Percentiles rank a stretch among this genome's conserved stretches.
phyloP scores from a whole-genome alignment of 2,329 filamentous ascomycete species.

The Alternaria tenuissima region DNA sequence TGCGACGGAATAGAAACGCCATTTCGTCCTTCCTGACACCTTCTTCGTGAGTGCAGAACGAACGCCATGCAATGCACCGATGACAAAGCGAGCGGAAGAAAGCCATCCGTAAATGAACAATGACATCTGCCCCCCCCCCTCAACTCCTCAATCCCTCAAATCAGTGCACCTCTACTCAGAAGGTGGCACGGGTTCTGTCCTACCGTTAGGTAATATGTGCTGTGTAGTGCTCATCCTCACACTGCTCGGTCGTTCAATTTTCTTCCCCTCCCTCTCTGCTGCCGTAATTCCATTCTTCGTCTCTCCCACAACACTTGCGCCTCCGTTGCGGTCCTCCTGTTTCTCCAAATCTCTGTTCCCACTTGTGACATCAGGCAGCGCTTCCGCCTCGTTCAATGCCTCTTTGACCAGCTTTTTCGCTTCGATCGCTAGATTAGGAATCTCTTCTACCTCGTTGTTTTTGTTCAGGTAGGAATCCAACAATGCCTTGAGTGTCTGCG shows the following conservation, averaged over 20 bases:
- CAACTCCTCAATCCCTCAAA: background rate
- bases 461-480: slow-evolving; percentile 72
- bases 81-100: background rate
- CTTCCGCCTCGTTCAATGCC: slow-evolving; percentile 33
- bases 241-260: slow-evolving; percentile 21
- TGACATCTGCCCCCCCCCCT: no score
- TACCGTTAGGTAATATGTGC: slow-evolving; percentile 21
- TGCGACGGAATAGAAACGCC: background rate
- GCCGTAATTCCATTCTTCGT: background rate
- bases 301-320: background rate
- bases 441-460: slow-evolving; percentile 46
- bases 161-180: background rate
- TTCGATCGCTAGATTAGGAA: slow-evolving; percentile 56
- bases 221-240: slow-evolving; percentile 26
- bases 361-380: slow-evolving; percentile 1
- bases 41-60: slow-evolving; percentile 5
- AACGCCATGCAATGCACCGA: slow-evolving; percentile 17
- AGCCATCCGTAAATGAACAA: no score
- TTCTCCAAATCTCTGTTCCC: slow-evolving; percentile 4
- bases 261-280: background rate
- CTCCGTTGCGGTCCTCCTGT: background rate
- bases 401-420: slow-evolving; percentile 55
- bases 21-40: background rate
- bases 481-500: slow-evolving; percentile 85
- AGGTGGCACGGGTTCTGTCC: slow-evolving; percentile 15